These are phyloP conservation scores for Fusarium chaquense DNA, from an alignment of 2,329 filamentous ascomycete species.

Conservation along the genomic window DNA sequence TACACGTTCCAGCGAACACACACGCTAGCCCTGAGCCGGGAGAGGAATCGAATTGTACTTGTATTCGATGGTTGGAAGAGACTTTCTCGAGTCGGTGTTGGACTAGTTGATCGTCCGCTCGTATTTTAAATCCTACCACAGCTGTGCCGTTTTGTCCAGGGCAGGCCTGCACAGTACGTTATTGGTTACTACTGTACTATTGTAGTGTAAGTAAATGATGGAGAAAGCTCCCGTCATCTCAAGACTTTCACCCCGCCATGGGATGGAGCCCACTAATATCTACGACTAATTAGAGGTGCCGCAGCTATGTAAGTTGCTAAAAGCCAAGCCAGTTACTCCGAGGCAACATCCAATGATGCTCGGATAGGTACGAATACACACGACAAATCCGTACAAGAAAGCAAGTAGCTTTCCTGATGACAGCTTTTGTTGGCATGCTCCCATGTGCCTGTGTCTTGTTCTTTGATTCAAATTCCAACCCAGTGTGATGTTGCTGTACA, in stretches of 20 bases:
- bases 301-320: not conserved
- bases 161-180: not conserved
- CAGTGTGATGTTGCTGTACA: slow-evolving; percentile 18
- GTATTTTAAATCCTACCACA: slow-evolving; percentile 9
- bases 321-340: slow-evolving; percentile 3
- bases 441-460: slow-evolving; percentile 11
- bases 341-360: not conserved
- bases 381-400: not conserved
- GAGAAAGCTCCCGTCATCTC: slow-evolving; percentile 14
- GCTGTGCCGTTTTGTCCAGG: not conserved
- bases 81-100: slow-evolving; percentile 7
- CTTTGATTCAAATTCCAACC: slow-evolving; percentile 31
- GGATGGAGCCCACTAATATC: slow-evolving; percentile 8
- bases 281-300: not conserved
- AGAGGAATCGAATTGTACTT: not conserved
- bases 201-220: not conserved
- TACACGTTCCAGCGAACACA: slow-evolving; percentile 22
- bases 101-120: slow-evolving; percentile 23
- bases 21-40: slow-evolving; percentile 28
- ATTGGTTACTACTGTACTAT: too few species aligned
- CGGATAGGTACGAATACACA: not conserved
- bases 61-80: not conserved
- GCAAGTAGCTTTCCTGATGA: not conserved
- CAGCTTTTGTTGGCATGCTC: slow-evolving; percentile 20
- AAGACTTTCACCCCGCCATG: slow-evolving; percentile 13